Evolutionary conservation across 2,329 filamentous ascomycete genomes (phyloP), one percentile per base, ranked within the genome.

Genomic region (Alternaria brassicae): DNA sequence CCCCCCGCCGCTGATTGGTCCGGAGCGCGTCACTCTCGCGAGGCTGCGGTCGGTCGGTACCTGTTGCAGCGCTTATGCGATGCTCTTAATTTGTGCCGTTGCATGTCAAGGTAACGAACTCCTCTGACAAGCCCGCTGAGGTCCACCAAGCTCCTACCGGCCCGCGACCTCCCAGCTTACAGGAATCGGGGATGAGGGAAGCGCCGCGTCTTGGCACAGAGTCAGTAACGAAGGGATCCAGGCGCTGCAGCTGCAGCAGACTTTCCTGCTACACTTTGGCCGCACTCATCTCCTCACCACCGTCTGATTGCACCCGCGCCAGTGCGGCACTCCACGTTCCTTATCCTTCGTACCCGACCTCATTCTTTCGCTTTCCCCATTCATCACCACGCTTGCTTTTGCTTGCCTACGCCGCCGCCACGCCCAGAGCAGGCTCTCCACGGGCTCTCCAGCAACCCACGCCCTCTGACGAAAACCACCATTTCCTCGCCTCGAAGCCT

Each of bases 281-380:
- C 51, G 61, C 58, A 61, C 48, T 51, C 56, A 52, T 51, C 56
- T 60, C 61, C 59, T 66, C 60, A 67, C 60, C 59, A 60, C 65
- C 58, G 64, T 64, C 65, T 58, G 61, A 60, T 44, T 57, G 40
- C 47, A 54, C 42, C 53, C 40, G 53, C 61, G 40, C 44, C 44
- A 34, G 40, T 41, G 34, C 53, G 41, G 49, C 53, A 50, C 42
- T 23, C 15, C 56, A 64, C 62, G 54, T 56, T 62, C 61, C 54
- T 59, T 63, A 59, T 51, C 60, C 34, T 45, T 50, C 28, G 28
- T 21, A 40, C 56, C 37, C 37, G 44, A 28, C 34, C 48, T 60
- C 53, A 28, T 60, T 65, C 44, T 57, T 50, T 39, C 44, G n/a
- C 50, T 47, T 15, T 27, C 17, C 41, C 59, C 42, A 44, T 56